Percentiles rank a stretch among this genome's conserved stretches.
These are phyloP conservation scores for Globisporangium paroecandrum DNA, from an alignment of 352 stramenopile genomes.

Conservation along the genomic window DNA sequence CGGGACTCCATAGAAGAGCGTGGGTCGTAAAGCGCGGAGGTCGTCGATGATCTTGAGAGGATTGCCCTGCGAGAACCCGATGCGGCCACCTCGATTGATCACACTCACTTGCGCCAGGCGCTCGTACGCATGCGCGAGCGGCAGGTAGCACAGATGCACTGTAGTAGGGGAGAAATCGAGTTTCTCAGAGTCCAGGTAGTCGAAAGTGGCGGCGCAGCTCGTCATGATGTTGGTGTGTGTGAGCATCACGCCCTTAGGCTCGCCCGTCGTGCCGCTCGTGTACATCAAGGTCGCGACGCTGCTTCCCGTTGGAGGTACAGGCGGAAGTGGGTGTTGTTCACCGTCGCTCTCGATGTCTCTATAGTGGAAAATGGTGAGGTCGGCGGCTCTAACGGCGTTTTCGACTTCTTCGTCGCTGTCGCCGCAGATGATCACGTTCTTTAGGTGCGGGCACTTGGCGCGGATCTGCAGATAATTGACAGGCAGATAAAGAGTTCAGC, in stretches of 20 bases:
- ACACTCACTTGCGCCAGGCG: slow-evolving; percentile 52
- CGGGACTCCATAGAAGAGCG: slow-evolving; percentile 91
- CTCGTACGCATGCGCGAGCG: slow-evolving; percentile 96
- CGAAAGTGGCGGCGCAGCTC: slow-evolving; percentile 26
- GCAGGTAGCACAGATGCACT: slow-evolving; percentile 95
- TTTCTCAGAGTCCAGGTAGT: slow-evolving; percentile 35
- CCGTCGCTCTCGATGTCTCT: slow-evolving; percentile 39
- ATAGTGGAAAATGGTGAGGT: slow-evolving; percentile 40
- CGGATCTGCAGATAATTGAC: slow-evolving; percentile 19
- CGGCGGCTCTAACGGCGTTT: slow-evolving; percentile 24
- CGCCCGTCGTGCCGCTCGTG: slow-evolving; percentile 94
- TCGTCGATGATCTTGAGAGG: slow-evolving; percentile 91
- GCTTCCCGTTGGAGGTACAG: slow-evolving; percentile 30
- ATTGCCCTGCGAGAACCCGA: slow-evolving; percentile 94
- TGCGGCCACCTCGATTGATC: slow-evolving; percentile 66
- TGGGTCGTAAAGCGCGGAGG: slow-evolving; percentile 87
- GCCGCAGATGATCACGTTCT: slow-evolving; percentile 45
- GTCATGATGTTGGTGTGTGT: slow-evolving; percentile 77
- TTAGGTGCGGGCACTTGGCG: slow-evolving; percentile 42
- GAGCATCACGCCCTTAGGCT: slow-evolving; percentile 95
- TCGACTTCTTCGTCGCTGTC: slow-evolving; percentile 34
- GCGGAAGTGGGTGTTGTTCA: slow-evolving; percentile 23
- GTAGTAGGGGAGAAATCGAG: slow-evolving; percentile 45
- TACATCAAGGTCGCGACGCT: slow-evolving; percentile 94
- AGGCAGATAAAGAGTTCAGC: slow-evolving; percentile 3